Evolutionary conservation across 371 early-diverging fungal species (phyloP).

Genomic region (Mucor plumbeus): DNA sequence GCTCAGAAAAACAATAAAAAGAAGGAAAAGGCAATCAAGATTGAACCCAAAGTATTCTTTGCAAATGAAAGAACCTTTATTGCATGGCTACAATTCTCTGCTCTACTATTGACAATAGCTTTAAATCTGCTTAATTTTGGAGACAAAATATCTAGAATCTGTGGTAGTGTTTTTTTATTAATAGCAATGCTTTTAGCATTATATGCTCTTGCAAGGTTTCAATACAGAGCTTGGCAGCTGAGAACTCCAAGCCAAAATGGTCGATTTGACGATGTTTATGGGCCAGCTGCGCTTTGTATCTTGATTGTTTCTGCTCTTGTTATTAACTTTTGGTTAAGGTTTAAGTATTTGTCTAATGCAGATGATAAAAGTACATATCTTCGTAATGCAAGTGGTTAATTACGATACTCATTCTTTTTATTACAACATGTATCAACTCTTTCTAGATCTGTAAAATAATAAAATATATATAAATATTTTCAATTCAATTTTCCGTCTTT

Average conservation of each 20-base stretch:
- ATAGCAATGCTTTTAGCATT: conserved; percentile 80
- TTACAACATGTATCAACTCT: too few relatives aligned
- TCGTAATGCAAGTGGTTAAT: too few relatives aligned
- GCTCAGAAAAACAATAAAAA: background rate
- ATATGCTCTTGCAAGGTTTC: conserved; percentile 89
- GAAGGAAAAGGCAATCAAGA: conserved; percentile 61
- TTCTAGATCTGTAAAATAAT: too few relatives aligned
- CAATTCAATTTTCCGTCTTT: too few relatives aligned
- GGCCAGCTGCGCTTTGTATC: conserved; percentile 77
- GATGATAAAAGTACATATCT: background rate
- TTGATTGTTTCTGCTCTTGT: conserved; percentile 75
- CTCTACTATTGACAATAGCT: conserved; percentile 77
- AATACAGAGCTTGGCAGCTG: conserved; percentile 76
- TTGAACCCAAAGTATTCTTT: conserved; percentile 99
- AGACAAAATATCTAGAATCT: conserved; percentile 67
- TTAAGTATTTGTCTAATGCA: background rate
- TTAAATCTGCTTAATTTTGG: conserved; percentile 89
- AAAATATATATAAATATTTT: too few relatives aligned
- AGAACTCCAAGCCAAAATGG: conserved; percentile 49
- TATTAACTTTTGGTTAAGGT: conserved; percentile 69
- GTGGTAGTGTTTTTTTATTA: conserved; percentile 79
- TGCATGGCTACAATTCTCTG: conserved; percentile 84
- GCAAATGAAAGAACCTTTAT: conserved; percentile 99
- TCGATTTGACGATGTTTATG: conserved; percentile 59
- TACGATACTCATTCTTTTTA: too few relatives aligned